A percentile compares a stretch with the other conserved stretches of the same genome.
These are phyloP conservation scores for Lathyrus sativus DNA, from an alignment of 306 rosid genomes.

Conservation along the genomic window DNA sequence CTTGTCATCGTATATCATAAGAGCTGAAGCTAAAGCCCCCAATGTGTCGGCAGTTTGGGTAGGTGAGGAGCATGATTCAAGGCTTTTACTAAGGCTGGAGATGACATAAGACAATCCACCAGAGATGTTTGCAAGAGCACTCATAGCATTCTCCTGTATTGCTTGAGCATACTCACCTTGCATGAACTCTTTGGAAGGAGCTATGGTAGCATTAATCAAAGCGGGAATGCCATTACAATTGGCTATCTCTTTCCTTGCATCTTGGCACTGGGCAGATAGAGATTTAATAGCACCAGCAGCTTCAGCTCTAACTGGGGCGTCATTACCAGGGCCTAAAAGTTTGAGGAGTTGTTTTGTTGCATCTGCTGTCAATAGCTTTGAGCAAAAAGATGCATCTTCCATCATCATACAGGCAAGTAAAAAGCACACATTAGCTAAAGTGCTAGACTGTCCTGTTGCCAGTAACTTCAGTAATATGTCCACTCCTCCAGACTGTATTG, in stretches of 20 bases:
- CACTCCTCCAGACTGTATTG: slow-evolving; percentile 87
- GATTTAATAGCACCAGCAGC: slow-evolving; percentile 97
- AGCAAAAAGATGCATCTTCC: slow-evolving; percentile 89
- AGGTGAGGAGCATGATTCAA: slow-evolving; percentile 89
- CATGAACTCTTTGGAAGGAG: slow-evolving; percentile 99
- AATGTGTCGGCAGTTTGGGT: slow-evolving; percentile 88
- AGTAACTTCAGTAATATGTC: slow-evolving; percentile 87
- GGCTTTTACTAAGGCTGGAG: slow-evolving; percentile 98
- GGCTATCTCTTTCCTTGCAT: slow-evolving; percentile 88
- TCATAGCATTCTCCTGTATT: slow-evolving; percentile 95
- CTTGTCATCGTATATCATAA: slow-evolving; percentile 87
- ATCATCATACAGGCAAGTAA: slow-evolving; percentile 88
- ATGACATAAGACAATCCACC: slow-evolving; percentile 96
- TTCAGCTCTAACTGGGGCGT: slow-evolving; percentile 94
- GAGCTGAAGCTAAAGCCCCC: slow-evolving; percentile 99
- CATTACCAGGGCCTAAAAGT: slow-evolving; percentile 88
- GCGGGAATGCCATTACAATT: slow-evolving; percentile 91
- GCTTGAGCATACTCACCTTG: slow-evolving; percentile 98
- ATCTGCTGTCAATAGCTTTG: slow-evolving; percentile 76
- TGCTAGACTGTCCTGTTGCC: slow-evolving; percentile 74
- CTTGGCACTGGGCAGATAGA: slow-evolving; percentile 89
- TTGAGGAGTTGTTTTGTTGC: slow-evolving; percentile 87
- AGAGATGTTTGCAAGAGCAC: slow-evolving; percentile 96
- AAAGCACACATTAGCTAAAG: slow-evolving; percentile 91
- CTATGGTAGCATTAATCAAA: slow-evolving; percentile 94